A percentile compares a stretch with the other conserved stretches of the same genome.
phyloP scores from a whole-genome alignment of 2,329 filamentous ascomycete species.

The Dactylellina cionopaga region DNA sequence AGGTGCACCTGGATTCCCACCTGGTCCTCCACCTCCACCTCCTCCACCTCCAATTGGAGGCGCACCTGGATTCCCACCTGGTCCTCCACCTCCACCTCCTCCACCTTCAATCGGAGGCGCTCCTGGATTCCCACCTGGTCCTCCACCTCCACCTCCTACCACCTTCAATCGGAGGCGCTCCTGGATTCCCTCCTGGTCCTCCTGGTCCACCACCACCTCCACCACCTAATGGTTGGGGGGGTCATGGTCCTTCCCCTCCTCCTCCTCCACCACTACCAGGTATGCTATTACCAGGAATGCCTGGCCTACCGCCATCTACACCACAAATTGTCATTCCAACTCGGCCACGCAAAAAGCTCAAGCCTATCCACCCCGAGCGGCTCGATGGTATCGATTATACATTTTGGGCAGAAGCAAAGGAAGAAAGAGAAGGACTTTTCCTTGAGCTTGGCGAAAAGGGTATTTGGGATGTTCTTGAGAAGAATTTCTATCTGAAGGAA shows the following conservation, averaged over 20 bases:
- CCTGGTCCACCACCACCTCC: constrained; percentile 63
- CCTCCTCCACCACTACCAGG: constrained; percentile 63
- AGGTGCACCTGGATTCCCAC: constrained; percentile 62
- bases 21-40: constrained; percentile 60
- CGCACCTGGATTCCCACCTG: constrained; percentile 57
- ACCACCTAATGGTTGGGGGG: constrained; percentile 55
- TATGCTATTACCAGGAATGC: constrained; percentile 63
- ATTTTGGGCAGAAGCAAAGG: constrained; percentile 60
- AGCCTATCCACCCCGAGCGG: constrained; percentile 99
- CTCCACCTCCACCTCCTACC: constrained; percentile 61
- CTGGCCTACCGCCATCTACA: constrained; percentile 61
- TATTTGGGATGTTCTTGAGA: constrained; percentile 96
- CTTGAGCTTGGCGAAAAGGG: constrained; percentile 91
- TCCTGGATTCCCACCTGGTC: constrained; percentile 61
- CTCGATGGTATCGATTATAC: constrained; percentile 71
- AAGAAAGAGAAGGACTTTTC: constrained; percentile 95
- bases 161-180: constrained; percentile 60
- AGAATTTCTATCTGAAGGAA: constrained; percentile 96
- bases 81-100: constrained; percentile 62
- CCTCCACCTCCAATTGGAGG: constrained; percentile 61
- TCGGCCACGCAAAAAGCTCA: constrained; percentile 95
- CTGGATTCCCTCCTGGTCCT: constrained; percentile 58
- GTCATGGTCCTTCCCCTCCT: constrained; percentile 61
- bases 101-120: constrained; percentile 60
- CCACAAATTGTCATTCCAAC: constrained; percentile 35